phyloP scores from a whole-genome alignment of 2,329 filamentous ascomycete genomes.

The Aspergillus puulaauensis region DNA sequence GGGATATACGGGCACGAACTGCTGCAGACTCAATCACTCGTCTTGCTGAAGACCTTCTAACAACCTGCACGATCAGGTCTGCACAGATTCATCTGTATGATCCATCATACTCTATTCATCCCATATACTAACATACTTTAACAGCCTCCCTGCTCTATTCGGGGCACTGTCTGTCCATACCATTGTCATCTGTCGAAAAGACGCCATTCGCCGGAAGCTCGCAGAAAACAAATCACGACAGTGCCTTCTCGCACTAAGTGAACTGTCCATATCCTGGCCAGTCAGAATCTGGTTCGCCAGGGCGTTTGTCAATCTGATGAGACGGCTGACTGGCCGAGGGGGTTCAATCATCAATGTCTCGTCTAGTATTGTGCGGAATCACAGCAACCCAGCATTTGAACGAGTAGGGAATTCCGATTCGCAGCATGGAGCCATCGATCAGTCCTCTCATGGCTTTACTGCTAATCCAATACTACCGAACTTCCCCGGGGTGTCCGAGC shows the following conservation, averaged over 20 bases:
- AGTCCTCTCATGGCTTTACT: not conserved
- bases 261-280: constrained; percentile 25
- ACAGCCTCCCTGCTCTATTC: not conserved
- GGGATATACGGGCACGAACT: not conserved
- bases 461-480: not conserved
- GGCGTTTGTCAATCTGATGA: constrained; percentile 17
- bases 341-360: not conserved
- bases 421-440: too few species aligned
- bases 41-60: not conserved
- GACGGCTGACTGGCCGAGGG: constrained; percentile 14
- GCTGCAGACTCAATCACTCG: not conserved
- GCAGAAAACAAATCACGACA: constrained; percentile 25
- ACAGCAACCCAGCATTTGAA: too few species aligned
- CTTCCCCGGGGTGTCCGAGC: not conserved
- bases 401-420: too few species aligned
- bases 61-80: not conserved
- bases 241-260: constrained; percentile 25
- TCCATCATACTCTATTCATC: too few species aligned
- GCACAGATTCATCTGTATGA: not conserved
- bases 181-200: constrained; percentile 24
- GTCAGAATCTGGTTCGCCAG: constrained; percentile 27
- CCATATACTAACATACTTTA: too few species aligned
- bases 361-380: not conserved
- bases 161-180: constrained; percentile 22
- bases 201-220: constrained; percentile 20